Base-by-base conservation (phyloP, 331 rosid species). In the Cydonia oblonga region DNA sequence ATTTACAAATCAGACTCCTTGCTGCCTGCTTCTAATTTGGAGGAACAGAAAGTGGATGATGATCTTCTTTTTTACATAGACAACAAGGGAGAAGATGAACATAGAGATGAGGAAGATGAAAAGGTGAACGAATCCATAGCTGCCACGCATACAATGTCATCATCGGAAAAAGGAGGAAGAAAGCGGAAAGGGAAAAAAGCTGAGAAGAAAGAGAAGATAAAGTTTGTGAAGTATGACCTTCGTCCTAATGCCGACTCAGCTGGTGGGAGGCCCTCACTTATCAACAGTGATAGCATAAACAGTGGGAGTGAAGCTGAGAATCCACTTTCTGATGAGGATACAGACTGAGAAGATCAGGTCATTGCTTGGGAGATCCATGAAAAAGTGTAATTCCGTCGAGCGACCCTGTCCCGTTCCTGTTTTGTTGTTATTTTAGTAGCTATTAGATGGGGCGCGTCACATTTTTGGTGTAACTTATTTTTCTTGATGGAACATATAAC, bases 301-400 rank as follows among this genome's bases (percentile, higher is more conserved):
- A 85, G 75, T 53, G 90, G 85, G 77, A 82, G 91, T 64, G 96
- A 90, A 71, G 85, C 75, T 19, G 89, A 90, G 69, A 80, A 88
- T 83, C 88, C 90, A 29, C 72, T 18, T 26, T 83, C 91, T 2
- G 90, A 83, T 19, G 56, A 85, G 44, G 86, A 92, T n/a, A 59
- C 83, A 16, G 85, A 80, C 38, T 66, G 67, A 13, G 60, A 42
- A 51, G 74, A 80, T 56, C 62, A 63, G 44, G 59, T 19, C n/a
- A 10, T 18, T 59, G 23, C 26, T 10, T 35, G 3, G 58, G 33
- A 2, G 38, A 59, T 7, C 58, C 51, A 16, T 11, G 61, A 25
- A 40, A n/a, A 35, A 1, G 22, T n/a, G n/a, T n/a, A 7, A 2
- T 4, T 30, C 35, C 12, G 35, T 32, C 5, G 7, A 20, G 54